Conservation (phyloP, 1,139 yeast genomes). For the Zhuliangozyma parablackwelliae region DNA sequence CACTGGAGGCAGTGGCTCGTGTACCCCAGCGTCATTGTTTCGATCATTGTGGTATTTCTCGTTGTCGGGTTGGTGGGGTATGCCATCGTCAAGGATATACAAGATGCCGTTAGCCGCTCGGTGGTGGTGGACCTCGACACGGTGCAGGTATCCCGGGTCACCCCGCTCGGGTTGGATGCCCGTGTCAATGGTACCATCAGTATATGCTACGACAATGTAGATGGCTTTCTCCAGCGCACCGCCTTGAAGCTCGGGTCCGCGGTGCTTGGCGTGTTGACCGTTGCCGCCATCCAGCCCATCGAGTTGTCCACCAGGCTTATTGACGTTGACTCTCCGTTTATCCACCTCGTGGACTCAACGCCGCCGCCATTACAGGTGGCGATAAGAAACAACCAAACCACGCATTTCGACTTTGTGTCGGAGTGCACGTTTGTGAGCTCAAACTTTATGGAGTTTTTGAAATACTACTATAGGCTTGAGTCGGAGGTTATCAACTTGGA, state of each 20-base stretch:
- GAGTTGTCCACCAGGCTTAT: conserved; percentile 19
- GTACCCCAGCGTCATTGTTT: not conserved
- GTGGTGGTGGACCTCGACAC: conserved; percentile 16
- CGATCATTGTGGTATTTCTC: not conserved
- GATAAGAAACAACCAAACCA: conserved; percentile 16
- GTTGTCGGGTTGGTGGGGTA: not conserved
- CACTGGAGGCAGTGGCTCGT: not conserved
- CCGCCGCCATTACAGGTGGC: conserved; percentile 24
- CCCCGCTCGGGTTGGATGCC: conserved; percentile 20
- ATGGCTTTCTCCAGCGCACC: conserved; percentile 16
- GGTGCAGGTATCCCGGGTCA: conserved; percentile 17
- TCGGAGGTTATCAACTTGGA: conserved; percentile 14
- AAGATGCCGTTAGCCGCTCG: conserved; percentile 14
- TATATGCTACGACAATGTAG: conserved; percentile 22
- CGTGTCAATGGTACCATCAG: conserved; percentile 21
- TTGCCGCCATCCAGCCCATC: conserved; percentile 20
- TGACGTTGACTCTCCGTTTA: conserved; percentile 12
- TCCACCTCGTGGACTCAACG: conserved; percentile 20
- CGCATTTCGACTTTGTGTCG: conserved; percentile 24
- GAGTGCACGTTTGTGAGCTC: conserved; percentile 18
- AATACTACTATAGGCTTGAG: conserved; percentile 13
- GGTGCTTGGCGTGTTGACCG: conserved; percentile 20
- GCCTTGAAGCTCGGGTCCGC: conserved; percentile 18
- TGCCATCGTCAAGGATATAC: conserved; percentile 1
- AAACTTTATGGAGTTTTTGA: conserved; percentile 17